These are phyloP conservation scores for Calonectria pseudoturangicola DNA, from an alignment of 2,329 filamentous ascomycete species.

Conservation along the genomic window DNA sequence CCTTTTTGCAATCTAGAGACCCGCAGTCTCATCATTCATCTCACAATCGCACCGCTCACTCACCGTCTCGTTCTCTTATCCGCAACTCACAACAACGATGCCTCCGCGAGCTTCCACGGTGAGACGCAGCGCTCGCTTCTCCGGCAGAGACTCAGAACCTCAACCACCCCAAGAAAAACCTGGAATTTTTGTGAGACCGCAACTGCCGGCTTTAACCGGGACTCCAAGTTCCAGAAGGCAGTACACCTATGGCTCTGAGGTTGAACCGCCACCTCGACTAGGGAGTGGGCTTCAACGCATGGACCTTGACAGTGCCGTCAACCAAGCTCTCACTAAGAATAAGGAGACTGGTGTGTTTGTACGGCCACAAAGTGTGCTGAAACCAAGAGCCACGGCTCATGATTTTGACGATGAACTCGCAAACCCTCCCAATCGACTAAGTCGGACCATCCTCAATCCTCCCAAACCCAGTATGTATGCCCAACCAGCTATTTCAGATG, in stretches of 20 bases:
- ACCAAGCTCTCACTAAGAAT: conserved; percentile 51
- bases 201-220: conserved; percentile 52
- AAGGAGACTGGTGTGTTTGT: conserved; percentile 47
- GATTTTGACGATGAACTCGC: conserved; percentile 50
- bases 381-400: conserved; percentile 2
- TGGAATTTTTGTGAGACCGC: conserved; percentile 44
- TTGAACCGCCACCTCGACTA: conserved; percentile 57
- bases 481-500: neutral
- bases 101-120: conserved; percentile 47
- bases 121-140: conserved; percentile 46
- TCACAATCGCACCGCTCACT: conserved; percentile 11
- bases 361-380: conserved; percentile 36
- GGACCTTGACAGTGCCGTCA: conserved; percentile 57
- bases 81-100: conserved; percentile 43
- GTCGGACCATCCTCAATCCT: neutral
- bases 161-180: conserved; percentile 32
- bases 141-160: conserved; percentile 48
- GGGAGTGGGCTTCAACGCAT: conserved; percentile 50
- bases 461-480: conserved; percentile 40
- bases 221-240: conserved; percentile 61
- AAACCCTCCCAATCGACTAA: conserved; percentile 11
- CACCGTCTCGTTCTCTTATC: conserved; percentile 24
- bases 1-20: conserved; percentile 28
- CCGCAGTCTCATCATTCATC: neutral
- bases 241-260: conserved; percentile 62